Evolutionary conservation across 2,329 filamentous ascomycete genomes (phyloP).

Genomic region (Aspergillus bombycis): DNA sequence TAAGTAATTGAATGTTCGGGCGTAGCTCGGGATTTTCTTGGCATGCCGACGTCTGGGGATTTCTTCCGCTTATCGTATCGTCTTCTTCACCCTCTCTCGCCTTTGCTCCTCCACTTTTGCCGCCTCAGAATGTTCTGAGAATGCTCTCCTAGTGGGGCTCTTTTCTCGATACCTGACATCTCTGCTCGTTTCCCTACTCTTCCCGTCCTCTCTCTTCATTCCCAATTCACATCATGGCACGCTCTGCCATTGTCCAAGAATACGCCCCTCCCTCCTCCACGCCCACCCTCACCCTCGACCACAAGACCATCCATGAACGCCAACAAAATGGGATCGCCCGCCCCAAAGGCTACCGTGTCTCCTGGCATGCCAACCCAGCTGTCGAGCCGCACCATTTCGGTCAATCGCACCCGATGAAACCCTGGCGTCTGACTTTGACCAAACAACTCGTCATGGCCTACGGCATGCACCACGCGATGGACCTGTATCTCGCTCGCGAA

Average conservation of each 20-base stretch:
- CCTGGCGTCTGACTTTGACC: conserved; percentile 92
- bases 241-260: conserved; percentile 53
- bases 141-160: conserved; percentile 6
- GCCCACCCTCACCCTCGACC: conserved; percentile 52
- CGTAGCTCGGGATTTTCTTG: conserved; percentile 7
- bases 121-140: neutral
- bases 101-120: neutral
- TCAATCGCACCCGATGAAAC: conserved; percentile 97
- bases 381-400: conserved; percentile 98
- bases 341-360: conserved; percentile 86
- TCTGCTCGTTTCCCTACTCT: neutral
- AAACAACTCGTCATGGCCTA: conserved; percentile 95
- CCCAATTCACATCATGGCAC: conserved; percentile 37
- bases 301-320: conserved; percentile 57
- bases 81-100: neutral
- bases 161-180: conserved; percentile 2
- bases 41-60: neutral
- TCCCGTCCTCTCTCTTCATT: neutral
- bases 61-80: neutral
- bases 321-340: conserved; percentile 71
- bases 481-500: conserved; percentile 81
- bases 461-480: conserved; percentile 95
- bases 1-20: conserved; percentile 12
- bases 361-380: conserved; percentile 91
- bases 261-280: conserved; percentile 47